Evolutionary conservation across 257 asterid genomes (phyloP).

Genomic region (Knoxia roxburghii): DNA sequence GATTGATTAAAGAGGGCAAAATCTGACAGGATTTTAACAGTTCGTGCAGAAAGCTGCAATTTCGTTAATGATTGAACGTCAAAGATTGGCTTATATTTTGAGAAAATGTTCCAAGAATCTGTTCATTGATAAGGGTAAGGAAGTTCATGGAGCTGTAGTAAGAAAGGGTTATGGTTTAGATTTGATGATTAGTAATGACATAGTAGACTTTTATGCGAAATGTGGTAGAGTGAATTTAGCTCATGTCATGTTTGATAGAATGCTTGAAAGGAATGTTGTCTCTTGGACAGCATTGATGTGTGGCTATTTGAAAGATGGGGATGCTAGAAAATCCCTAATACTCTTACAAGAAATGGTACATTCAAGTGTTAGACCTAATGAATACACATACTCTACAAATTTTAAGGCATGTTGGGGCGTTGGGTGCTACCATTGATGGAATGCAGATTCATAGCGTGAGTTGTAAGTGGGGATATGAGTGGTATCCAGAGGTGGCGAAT

Average conservation of each 20-base stretch:
- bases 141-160: conserved; percentile 41
- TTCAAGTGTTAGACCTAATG: conserved; percentile 41
- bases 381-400: conserved; percentile 49
- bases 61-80: conserved; percentile 36
- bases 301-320: conserved; percentile 33
- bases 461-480: conserved; percentile 44
- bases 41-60: conserved; percentile 2
- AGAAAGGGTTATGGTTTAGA: conserved; percentile 43
- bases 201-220: conserved; percentile 44
- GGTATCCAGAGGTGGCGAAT: conserved; percentile 43
- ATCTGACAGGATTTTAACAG: neutral
- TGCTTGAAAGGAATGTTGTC: conserved; percentile 52
- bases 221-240: conserved; percentile 42
- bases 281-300: conserved; percentile 61
- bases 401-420: conserved; percentile 53
- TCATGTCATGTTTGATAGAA: conserved; percentile 35
- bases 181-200: conserved; percentile 36
- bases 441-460: conserved; percentile 45
- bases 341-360: conserved; percentile 38
- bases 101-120: conserved; percentile 42
- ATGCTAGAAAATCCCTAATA: conserved; percentile 28
- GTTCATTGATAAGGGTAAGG: conserved; percentile 37
- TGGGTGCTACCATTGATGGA: conserved; percentile 32
- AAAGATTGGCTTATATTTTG: conserved; percentile 36
- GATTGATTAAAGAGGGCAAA: neutral